Percentiles rank a stretch among this genome's conserved stretches.
These are phyloP conservation scores for Macrophomina phaseolina DNA, from an alignment of 2,329 filamentous ascomycete genomes.

Conservation along the genomic window DNA sequence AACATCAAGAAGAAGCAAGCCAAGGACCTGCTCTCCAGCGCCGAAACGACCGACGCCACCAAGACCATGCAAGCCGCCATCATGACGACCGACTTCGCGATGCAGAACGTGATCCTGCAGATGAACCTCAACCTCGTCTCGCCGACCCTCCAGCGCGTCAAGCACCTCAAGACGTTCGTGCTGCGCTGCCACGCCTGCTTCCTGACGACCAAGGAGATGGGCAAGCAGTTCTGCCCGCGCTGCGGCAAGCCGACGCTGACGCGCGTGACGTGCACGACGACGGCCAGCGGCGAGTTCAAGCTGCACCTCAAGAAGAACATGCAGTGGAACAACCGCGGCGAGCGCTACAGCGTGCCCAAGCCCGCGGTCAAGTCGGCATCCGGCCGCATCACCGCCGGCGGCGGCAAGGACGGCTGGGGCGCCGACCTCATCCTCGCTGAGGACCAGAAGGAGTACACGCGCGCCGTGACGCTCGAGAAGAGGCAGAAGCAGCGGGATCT, in stretches of 20 bases:
- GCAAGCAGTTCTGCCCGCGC: constrained; percentile 87
- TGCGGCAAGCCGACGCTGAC: constrained; percentile 89
- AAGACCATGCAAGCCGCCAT: constrained; percentile 83
- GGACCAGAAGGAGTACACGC: constrained; percentile 91
- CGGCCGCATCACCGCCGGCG: constrained; percentile 70
- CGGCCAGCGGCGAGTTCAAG: constrained; percentile 78
- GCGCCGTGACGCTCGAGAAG: constrained; percentile 67
- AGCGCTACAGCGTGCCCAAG: constrained; percentile 92
- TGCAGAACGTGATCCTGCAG: constrained; percentile 95
- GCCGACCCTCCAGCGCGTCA: constrained; percentile 77
- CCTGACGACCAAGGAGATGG: constrained; percentile 79
- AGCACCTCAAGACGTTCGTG: constrained; percentile 84
- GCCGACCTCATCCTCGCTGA: constrained; percentile 82
- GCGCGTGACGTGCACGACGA: constrained; percentile 83
- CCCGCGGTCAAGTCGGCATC: constrained; percentile 80
- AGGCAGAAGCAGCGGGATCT: constrained; percentile 76
- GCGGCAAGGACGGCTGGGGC: constrained; percentile 87
- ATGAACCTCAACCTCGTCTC: constrained; percentile 93
- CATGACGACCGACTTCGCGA: constrained; percentile 93
- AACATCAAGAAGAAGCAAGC: constrained; percentile 87
- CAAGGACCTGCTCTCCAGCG: constrained; percentile 59
- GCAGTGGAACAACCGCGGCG: constrained; percentile 93
- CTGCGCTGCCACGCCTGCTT: constrained; percentile 85
- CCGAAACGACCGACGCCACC: constrained; percentile 56
- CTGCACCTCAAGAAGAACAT: constrained; percentile 93